phyloP scores from a whole-genome alignment of 1,284 basidiomycete species.

The Phellinidium pouzarii region DNA sequence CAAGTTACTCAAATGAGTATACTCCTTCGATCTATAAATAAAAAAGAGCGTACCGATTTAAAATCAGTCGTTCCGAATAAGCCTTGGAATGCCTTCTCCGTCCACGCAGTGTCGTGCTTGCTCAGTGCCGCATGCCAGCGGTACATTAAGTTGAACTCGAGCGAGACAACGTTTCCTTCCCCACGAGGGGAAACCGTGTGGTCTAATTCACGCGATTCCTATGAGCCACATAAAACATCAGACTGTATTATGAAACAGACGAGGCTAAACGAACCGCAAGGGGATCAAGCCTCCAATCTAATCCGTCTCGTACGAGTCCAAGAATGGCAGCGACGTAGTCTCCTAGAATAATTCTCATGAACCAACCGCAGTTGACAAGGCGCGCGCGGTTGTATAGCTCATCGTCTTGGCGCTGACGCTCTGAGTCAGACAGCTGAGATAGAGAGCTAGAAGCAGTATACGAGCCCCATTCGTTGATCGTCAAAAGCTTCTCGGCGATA shows the following conservation, averaged over 20 bases:
- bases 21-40: too few species aligned
- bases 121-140: slow-evolving; percentile 73
- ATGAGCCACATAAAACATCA: background rate
- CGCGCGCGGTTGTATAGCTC: slow-evolving; percentile 78
- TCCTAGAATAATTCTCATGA: slow-evolving; percentile 50
- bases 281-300: slow-evolving; percentile 60
- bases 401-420: slow-evolving; percentile 59
- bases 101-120: slow-evolving; percentile 54
- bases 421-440: slow-evolving; percentile 30
- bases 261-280: slow-evolving; percentile 18
- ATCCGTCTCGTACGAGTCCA: slow-evolving; percentile 64
- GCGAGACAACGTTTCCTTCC: slow-evolving; percentile 28
- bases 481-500: slow-evolving; percentile 69
- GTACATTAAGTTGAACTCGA: slow-evolving; percentile 76
- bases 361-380: slow-evolving; percentile 74
- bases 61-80: slow-evolving; percentile 39
- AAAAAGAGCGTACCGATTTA: slow-evolving; percentile 29
- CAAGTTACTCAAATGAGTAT: background rate
- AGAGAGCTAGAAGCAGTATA: slow-evolving; percentile 42
- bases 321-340: slow-evolving; percentile 74
- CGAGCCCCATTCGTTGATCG: slow-evolving; percentile 69
- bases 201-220: slow-evolving; percentile 16
- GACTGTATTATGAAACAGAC: background rate
- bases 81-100: slow-evolving; percentile 39
- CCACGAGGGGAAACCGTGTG: slow-evolving; percentile 23